Evolutionary conservation across 2,329 filamentous ascomycete species (phyloP).

Genomic region (Alternaria arbusti): DNA sequence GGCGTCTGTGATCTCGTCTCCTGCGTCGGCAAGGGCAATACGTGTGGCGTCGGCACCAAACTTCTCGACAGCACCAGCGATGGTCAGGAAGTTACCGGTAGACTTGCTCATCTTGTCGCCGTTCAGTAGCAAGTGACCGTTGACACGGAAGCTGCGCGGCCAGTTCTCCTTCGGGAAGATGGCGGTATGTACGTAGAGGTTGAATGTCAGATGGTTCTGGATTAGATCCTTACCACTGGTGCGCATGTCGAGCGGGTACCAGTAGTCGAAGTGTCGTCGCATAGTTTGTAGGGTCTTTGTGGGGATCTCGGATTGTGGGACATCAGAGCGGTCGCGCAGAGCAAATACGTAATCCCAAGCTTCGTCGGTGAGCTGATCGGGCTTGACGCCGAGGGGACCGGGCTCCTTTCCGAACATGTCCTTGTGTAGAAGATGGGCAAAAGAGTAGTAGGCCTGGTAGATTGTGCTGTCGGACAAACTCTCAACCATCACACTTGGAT

Average conservation of each 20-base stretch:
- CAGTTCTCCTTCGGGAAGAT: slow-evolving; percentile 88
- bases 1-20: slow-evolving; percentile 91
- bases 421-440: slow-evolving; percentile 71
- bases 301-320: slow-evolving; percentile 74
- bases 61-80: slow-evolving; percentile 84
- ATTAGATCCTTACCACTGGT: slow-evolving; percentile 78
- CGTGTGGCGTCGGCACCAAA: slow-evolving; percentile 93
- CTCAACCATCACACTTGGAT: slow-evolving; percentile 88
- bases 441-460: slow-evolving; percentile 78
- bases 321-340: slow-evolving; percentile 72
- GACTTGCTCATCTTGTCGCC: slow-evolving; percentile 99
- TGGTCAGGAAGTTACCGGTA: slow-evolving; percentile 95
- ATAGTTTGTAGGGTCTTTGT: slow-evolving; percentile 77
- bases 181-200: slow-evolving; percentile 90
- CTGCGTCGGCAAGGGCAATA: slow-evolving; percentile 91
- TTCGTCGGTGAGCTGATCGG: slow-evolving; percentile 91
- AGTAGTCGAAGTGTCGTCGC: slow-evolving; percentile 94
- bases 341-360: slow-evolving; percentile 97
- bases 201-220: slow-evolving; percentile 92
- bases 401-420: slow-evolving; percentile 78
- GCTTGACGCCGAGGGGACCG: slow-evolving; percentile 59
- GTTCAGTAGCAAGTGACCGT: slow-evolving; percentile 93
- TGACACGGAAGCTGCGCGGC: slow-evolving; percentile 84
- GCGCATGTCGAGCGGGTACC: slow-evolving; percentile 89
- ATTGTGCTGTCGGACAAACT: slow-evolving; percentile 89